A percentile compares a stretch with the other conserved stretches of the same genome.
These are phyloP conservation scores for Microcyclosporella mali DNA, from an alignment of 2,329 filamentous ascomycete genomes.

Conservation along the genomic window DNA sequence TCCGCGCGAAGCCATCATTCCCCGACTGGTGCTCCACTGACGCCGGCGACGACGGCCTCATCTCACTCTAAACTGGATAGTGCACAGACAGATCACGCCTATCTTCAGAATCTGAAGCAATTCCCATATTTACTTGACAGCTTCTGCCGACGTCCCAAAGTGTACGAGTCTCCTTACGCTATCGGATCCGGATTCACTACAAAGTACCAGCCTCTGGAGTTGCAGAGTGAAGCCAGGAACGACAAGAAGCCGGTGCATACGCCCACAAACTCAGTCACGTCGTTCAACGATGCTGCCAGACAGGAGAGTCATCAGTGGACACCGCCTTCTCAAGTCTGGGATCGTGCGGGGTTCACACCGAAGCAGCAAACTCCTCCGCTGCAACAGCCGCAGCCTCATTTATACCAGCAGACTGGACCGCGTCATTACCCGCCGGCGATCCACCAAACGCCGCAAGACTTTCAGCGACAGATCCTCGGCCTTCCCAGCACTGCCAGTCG, in stretches of 20 bases:
- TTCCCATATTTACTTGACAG: constrained; percentile 43
- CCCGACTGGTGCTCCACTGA: constrained; percentile 27
- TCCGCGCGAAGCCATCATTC: constrained; percentile 27
- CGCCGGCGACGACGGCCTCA: constrained; percentile 30
- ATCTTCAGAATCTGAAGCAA: constrained; percentile 39
- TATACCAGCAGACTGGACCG: constrained; percentile 12
- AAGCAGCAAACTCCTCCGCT: constrained; percentile 8
- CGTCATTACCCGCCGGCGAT: constrained; percentile 11
- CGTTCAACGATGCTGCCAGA: constrained; percentile 10
- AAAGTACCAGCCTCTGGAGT: constrained; percentile 33
- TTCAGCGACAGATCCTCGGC: constrained; percentile 31
- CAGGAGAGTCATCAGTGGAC: constrained; percentile 30
- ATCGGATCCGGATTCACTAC: constrained; percentile 37
- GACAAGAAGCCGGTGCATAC: constrained; percentile 17
- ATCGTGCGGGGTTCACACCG: constrained; percentile 15
- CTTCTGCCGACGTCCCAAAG: constrained; percentile 40
- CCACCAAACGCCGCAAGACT: constrained; percentile 40
- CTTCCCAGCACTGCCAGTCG: constrained; percentile 29
- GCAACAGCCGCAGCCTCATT: constrained; percentile 10
- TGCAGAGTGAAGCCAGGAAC: constrained; percentile 13
- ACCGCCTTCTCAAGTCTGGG: constrained; percentile 31
- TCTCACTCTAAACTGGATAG: constrained; percentile 17
- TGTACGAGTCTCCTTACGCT: constrained; percentile 44
- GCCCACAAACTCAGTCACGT: constrained; percentile 23
- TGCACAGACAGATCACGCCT: constrained; percentile 31